phyloP scores from a whole-genome alignment of 331 rosid species.

The Erythrophleum ivorense region DNA sequence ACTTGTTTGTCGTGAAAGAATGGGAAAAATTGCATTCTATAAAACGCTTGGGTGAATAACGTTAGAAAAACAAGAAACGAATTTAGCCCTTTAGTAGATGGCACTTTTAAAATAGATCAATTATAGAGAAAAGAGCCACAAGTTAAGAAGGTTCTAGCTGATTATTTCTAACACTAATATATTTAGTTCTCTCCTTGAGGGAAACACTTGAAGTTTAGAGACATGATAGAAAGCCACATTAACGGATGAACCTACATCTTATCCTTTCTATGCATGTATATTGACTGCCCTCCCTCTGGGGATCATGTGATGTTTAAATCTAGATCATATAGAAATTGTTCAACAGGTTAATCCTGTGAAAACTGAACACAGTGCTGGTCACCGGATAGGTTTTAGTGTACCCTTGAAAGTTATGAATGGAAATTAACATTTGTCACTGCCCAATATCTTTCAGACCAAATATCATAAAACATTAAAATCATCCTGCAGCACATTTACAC shows the following conservation, averaged over 20 bases:
- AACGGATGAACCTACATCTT: not conserved
- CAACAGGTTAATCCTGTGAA: conserved; percentile 13
- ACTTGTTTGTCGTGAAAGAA: not conserved
- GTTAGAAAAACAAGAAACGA: not conserved
- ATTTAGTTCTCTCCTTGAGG: conserved; percentile 20
- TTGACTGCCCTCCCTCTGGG: not conserved
- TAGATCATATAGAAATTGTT: not conserved
- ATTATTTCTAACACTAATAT: not conserved
- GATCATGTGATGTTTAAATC: not conserved
- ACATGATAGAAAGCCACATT: too few species aligned
- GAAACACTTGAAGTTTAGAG: not conserved
- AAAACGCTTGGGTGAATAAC: not conserved
- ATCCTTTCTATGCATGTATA: not conserved
- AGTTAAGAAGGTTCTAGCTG: not conserved
- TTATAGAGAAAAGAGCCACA: not conserved
- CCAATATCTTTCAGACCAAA: conserved; percentile 2
- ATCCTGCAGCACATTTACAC: not conserved
- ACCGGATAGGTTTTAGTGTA: conserved; percentile 1
- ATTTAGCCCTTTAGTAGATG: not conserved
- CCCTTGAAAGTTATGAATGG: not conserved
- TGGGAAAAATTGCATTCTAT: not conserved
- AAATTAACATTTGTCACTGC: conserved; percentile 14
- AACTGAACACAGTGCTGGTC: not conserved
- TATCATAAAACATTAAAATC: conserved; percentile 7
- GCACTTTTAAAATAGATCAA: not conserved